Evolutionary conservation across 257 asterid species (phyloP).

Genomic region (Phtheirospermum japonicum): DNA sequence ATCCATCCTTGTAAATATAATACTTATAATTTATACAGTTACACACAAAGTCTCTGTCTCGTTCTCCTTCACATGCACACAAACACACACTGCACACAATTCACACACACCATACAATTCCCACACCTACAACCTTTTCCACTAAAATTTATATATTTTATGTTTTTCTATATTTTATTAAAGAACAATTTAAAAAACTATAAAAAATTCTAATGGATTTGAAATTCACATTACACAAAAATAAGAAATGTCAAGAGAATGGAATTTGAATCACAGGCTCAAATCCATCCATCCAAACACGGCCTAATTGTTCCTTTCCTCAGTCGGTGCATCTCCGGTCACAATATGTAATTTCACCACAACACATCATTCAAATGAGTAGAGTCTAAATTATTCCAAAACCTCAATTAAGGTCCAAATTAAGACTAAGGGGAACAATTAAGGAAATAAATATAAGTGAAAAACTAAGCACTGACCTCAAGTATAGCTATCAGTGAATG

Average conservation of each 20-base stretch:
- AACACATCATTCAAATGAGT: constrained; percentile 12
- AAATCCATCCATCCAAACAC: too few species aligned
- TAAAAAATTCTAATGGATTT: too few species aligned
- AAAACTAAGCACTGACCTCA: constrained; percentile 57
- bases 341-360: constrained; percentile 10
- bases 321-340: not conserved
- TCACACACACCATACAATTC: not conserved
- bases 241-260: too few species aligned
- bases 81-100: not conserved
- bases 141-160: too few species aligned
- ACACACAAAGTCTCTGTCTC: not conserved
- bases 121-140: not conserved
- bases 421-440: not conserved
- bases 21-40: too few species aligned
- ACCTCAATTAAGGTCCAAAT: constrained; percentile 15
- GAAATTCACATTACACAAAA: too few species aligned
- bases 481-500: constrained; percentile 84
- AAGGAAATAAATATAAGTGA: not conserved
- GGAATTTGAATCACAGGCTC: too few species aligned
- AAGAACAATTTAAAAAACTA: too few species aligned
- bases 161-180: too few species aligned
- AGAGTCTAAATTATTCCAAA: not conserved
- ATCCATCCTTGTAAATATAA: too few species aligned
- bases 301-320: not conserved
- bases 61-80: not conserved